A percentile compares a stretch with the other conserved stretches of the same genome.
phyloP scores from a whole-genome alignment of 192 early-diverging fungal species.

The Coemansia sp. region DNA sequence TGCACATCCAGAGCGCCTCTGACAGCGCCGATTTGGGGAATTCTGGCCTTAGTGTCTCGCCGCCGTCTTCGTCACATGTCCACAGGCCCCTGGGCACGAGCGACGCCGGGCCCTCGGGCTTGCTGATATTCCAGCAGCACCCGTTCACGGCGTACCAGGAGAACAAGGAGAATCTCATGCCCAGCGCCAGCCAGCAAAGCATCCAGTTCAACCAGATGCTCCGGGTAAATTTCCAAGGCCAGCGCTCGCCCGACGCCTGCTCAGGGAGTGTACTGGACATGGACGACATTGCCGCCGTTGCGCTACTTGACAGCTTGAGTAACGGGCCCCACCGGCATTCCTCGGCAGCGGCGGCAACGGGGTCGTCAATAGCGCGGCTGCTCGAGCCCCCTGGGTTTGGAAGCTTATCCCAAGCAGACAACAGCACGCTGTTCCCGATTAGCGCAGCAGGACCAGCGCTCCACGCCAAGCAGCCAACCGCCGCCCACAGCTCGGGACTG shows the following conservation, averaged over 20 bases:
- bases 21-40: not conserved
- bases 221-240: not conserved
- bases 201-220: slow-evolving; percentile 1
- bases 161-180: slow-evolving; percentile 22
- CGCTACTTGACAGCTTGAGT: slow-evolving; percentile 41
- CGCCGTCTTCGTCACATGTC: not conserved
- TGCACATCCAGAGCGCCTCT: not conserved
- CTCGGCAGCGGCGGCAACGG: too few relatives aligned
- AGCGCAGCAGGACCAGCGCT: not conserved
- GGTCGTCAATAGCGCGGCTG: too few relatives aligned
- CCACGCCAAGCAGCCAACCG: too few relatives aligned
- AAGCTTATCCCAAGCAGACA: not conserved
- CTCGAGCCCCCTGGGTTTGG: too few relatives aligned
- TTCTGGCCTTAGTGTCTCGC: not conserved
- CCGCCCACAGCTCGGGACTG: not conserved
- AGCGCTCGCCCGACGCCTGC: not conserved
- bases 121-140: slow-evolving; percentile 14
- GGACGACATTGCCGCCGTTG: slow-evolving; percentile 45
- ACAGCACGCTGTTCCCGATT: not conserved
- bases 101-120: not conserved
- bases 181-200: not conserved
- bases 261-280: slow-evolving; percentile 8
- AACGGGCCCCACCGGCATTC: slow-evolving; percentile 1
- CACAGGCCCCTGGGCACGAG: not conserved
- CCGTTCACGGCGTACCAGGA: slow-evolving; percentile 12